Evolutionary conservation across 2,329 filamentous ascomycete genomes (phyloP), one percentile per base, ranked within the genome.

Genomic region (Emergomyces orientalis): DNA sequence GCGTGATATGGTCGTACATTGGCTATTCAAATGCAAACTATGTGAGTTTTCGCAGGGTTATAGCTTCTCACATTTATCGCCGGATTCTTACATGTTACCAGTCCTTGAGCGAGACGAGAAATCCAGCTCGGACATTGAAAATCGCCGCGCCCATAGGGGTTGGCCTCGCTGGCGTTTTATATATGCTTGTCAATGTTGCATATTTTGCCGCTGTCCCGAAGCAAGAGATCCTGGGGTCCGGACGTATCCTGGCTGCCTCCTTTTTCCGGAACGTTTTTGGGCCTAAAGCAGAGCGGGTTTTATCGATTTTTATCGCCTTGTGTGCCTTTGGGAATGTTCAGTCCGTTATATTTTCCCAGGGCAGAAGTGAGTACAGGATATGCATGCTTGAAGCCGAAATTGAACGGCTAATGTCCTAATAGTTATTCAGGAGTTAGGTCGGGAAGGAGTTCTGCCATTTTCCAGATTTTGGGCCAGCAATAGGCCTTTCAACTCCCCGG

Each of bases 381-480:
- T 25, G 4, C 22, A 56, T 41, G 58, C 27, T 19, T 58, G 8
- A 39, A 22, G 34, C 49, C 45, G 30, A 2, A 17, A 14, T 25
- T n/a, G 51, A 43, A 62, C 65, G 43, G 64, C 54, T 65, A 58
- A 63, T 56, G 19, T 1, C 25, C 19, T 39, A 22, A 52, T 34
- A 75, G 73, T 77, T 63, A 71, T 76, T 54, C 76, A 78, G 65
- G 87, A 89, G 71, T 77, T 90, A 54, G 88, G 84, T 0, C 88
- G 88, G 69, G 87, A 90, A 69, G 86, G 86, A 0, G 76, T 90
- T 5, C 69, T 90, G 17, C 88, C 88, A 0, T 87, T 81, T 62
- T 85, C 84, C 64, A 79, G 79, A 2, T 83, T 90, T 71, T 89
- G 85, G 84, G 87, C 87, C 0, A 88, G 85, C 3, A 87, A 86